Base-by-base conservation (phyloP, 805 yeast genomes). In the Nakazawaea holstii region DNA sequence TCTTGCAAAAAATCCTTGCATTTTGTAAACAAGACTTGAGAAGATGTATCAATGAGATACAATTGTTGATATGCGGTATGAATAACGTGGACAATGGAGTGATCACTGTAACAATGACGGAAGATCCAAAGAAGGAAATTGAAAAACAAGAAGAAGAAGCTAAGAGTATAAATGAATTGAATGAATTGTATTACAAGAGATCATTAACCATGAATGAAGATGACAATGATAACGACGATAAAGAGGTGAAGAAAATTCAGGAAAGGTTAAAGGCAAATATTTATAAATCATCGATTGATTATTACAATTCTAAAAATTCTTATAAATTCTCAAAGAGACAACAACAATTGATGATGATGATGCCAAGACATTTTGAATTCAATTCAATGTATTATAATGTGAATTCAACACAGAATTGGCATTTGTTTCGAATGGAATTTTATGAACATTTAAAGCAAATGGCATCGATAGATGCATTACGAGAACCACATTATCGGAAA, bases 31-130 rank as follows among this genome's bases (percentile, higher is more conserved):
- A n/a, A 24, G 50, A 48, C 30, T 43, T 48, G 41, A 32, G 47
- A n/a, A 38, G 36, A 36, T 31, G 47, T 24, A 43, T 48, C 2
- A 48, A 48, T 26, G 47, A 48, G 15, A 6, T 48, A 13, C 50
- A 48, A 8, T 35, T 48, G 20, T 28, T 48, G 33, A 14, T 42
- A n/a, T 36, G 26, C 20, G 46, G 41, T 14, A n/a, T 43, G 17
- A 10, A 17, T 9, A 24, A 32, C 8, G 4, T n/a, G 6, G 17
- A 20, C 6, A 13, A 11, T 8, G 35, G 43, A 9, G 13, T 41
- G 24, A 20, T 20, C 5, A 3, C 24, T 20, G 24, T 20, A 20
- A 20, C 24, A 20, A 20, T 20, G 24, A 5, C 24, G 24, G 24
- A 20, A 20, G 24, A 20, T 20, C 24, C 24, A 20, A 20, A 20